Conservation (phyloP, 371 early-diverging fungal species). For the Haplosporangium sp. region DNA sequence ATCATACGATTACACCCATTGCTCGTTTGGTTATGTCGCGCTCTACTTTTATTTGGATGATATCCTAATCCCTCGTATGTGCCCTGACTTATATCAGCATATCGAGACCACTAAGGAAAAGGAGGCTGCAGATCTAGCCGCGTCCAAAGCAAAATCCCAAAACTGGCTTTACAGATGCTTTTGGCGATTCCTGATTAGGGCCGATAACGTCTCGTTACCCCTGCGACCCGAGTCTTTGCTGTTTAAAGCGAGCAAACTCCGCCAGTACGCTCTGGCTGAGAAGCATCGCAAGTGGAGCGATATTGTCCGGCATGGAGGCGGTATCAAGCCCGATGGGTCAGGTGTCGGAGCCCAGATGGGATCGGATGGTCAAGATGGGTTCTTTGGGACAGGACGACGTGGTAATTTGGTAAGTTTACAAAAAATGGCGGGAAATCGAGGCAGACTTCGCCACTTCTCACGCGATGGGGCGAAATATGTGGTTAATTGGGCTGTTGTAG, state of each 20-base stretch:
- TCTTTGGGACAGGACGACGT: constrained; percentile 45
- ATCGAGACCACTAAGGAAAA: constrained; percentile 25
- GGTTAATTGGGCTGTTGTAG: constrained; percentile 10
- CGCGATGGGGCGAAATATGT: too few relatives aligned
- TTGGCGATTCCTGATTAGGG: constrained; percentile 21
- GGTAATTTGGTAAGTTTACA: constrained; percentile 38
- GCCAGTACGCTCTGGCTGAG: constrained; percentile 46
- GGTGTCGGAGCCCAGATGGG: constrained; percentile 41
- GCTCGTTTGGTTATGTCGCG: background rate
- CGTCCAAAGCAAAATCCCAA: constrained; percentile 7
- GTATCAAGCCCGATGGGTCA: constrained; percentile 38
- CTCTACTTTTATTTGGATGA: constrained; percentile 6
- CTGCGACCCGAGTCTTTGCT: constrained; percentile 45
- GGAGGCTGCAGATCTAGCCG: constrained; percentile 16
- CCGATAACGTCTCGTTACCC: constrained; percentile 42
- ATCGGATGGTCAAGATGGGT: constrained; percentile 48
- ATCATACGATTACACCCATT: background rate
- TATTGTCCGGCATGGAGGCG: constrained; percentile 55
- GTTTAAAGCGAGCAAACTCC: constrained; percentile 46
- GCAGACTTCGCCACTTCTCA: too few relatives aligned
- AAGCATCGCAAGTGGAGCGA: constrained; percentile 51
- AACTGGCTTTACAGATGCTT: constrained; percentile 4
- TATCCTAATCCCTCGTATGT: background rate
- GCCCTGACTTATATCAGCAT: constrained; percentile 18
- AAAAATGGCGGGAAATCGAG: too few relatives aligned